Conservation (phyloP, 83 land plant species). For the Thuja plicata region DNA sequence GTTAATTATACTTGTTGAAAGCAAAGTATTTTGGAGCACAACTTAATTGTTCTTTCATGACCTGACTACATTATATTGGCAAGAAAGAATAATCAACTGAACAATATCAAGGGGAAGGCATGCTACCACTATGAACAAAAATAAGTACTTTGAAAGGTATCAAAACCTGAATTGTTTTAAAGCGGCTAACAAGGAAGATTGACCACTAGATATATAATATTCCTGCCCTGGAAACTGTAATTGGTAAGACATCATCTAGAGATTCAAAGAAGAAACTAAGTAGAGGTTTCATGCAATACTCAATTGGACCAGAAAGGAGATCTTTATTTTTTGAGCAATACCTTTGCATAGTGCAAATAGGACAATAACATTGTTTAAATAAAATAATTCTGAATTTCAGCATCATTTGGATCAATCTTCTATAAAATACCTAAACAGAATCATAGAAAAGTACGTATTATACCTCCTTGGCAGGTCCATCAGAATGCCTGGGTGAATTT, state of each 20-base stretch:
- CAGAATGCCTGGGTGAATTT: slow-evolving; percentile 77
- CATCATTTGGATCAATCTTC: background rate
- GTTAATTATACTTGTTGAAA: too few species aligned
- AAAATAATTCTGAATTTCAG: background rate
- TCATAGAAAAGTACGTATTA: background rate
- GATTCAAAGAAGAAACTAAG: background rate
- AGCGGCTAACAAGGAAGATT: too few species aligned
- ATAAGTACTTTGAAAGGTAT: too few species aligned
- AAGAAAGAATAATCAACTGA: background rate
- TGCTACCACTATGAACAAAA: background rate
- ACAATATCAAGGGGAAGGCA: too few species aligned
- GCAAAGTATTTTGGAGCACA: too few species aligned
- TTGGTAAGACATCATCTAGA: background rate
- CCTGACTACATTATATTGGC: too few species aligned
- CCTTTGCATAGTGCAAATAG: too few species aligned
- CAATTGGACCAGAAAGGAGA: background rate
- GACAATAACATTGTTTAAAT: background rate
- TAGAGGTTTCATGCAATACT: background rate
- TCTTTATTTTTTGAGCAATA: too few species aligned
- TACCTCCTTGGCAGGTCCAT: slow-evolving; percentile 90
- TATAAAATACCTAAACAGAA: background rate
- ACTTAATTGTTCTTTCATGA: too few species aligned
- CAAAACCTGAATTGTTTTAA: too few species aligned
- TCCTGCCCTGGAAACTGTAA: background rate
- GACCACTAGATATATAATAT: background rate